Base-by-base conservation (phyloP, 495 filamentous ascomycete species). In the Extremus antarcticus region DNA sequence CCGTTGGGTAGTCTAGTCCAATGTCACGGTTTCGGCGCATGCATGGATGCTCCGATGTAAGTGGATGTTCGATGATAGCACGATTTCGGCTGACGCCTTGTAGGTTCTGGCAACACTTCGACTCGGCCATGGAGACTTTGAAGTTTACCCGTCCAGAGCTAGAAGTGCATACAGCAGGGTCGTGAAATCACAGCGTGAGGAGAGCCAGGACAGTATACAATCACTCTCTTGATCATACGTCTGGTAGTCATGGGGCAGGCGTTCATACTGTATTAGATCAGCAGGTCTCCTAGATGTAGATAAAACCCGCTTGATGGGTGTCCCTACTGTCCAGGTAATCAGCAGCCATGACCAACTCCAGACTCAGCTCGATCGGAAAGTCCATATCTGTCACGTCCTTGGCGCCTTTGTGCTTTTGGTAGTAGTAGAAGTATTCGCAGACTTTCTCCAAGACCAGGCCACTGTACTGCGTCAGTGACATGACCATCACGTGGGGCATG, bases 371-470 rank as follows among this genome's bases (percentile, higher is more conserved):
- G 0, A 80, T 75, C 29, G 86, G 81, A 21, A 87, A 78, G 19
- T 95, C 89, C 87, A 95, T 90, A 68, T 98, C 92, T 3, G 88
- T 80, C 20, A 95, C 88, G 57, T 94, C 83, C 48, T 78, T 77
- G 55, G 71, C 72, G 55, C 91, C 79, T 53, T 78, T 81, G 68
- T 92, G 77, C 69, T 88, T 89, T 67, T 94, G 78, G 25, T 61
- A 57, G 55, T 65, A 95, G 59, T 87, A 86, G 56, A 94, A 85
- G 70, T 95, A 95, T 71, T 95, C 87, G 68, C 81, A 88, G 38
- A 95, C 85, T 69, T 90, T 91, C 66, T 94, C 90, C 2, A 98
- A 79, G 23, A 96, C 80, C 16, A 85, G 63, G 45, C 83, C 88
- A 65, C 88, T 95, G 60, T 24, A 71, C 4, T 17, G 3, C 19